Evolutionary conservation across 805 yeast genomes (phyloP).

Genomic region (Naumovozyma castellii): DNA sequence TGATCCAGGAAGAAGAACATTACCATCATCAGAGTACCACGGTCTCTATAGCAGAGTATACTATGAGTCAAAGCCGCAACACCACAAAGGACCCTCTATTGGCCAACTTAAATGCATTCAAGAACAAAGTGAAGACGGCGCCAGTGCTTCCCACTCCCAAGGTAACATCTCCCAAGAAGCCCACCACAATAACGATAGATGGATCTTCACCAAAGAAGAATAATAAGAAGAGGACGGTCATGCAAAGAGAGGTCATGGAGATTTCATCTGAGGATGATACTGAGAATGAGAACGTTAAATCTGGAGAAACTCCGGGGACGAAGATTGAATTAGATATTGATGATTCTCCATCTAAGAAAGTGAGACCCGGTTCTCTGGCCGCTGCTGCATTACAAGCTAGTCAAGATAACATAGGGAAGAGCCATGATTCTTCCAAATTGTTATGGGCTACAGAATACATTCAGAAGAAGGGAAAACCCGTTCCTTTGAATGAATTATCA

Average conservation of each 20-base stretch:
- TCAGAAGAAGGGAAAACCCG: slow-evolving; percentile 59
- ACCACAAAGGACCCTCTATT: slow-evolving; percentile 33
- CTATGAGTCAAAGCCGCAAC: neutral
- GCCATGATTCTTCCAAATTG: slow-evolving; percentile 74
- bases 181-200: neutral
- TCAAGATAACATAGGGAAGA: slow-evolving; percentile 23
- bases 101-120: slow-evolving; percentile 58
- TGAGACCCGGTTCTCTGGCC: slow-evolving; percentile 26
- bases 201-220: neutral
- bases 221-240: slow-evolving; percentile 10
- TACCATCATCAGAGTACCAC: too few relatives aligned
- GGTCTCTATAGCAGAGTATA: too few relatives aligned
- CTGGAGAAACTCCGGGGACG: too few relatives aligned
- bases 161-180: slow-evolving; percentile 7
- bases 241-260: slow-evolving; percentile 7
- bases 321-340: slow-evolving; percentile 4
- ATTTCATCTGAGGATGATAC: slow-evolving; percentile 15
- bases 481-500: slow-evolving; percentile 54
- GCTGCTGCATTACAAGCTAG: slow-evolving; percentile 25
- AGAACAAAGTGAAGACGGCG: slow-evolving; percentile 48
- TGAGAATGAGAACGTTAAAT: too few relatives aligned
- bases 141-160: slow-evolving; percentile 31
- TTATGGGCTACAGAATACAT: slow-evolving; percentile 87
- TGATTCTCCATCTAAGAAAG: slow-evolving; percentile 23
- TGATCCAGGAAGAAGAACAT: too few relatives aligned